phyloP scores from a whole-genome alignment of 2,329 filamentous ascomycete genomes.

The Falciphora oryzae region DNA sequence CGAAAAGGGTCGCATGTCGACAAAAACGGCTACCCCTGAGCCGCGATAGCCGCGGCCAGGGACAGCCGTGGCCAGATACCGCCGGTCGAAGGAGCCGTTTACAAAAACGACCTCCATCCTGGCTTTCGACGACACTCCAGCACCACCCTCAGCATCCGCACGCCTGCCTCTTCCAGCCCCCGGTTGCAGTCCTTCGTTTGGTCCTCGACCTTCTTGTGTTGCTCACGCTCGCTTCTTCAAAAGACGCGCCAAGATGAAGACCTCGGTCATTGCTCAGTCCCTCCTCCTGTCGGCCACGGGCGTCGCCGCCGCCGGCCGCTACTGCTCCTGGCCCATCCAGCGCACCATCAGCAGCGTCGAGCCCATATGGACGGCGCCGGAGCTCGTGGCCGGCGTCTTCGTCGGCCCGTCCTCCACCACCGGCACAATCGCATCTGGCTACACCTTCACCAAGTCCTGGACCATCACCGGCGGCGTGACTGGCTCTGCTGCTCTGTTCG shows the following conservation, averaged over 20 bases:
- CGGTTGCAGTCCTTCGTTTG: slow-evolving; percentile 2
- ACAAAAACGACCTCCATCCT: not conserved
- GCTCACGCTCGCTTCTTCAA: not conserved
- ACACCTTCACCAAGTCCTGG: slow-evolving; percentile 5
- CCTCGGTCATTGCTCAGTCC: not conserved
- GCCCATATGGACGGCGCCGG: slow-evolving; percentile 1
- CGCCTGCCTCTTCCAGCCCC: not conserved
- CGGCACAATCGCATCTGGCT: not conserved
- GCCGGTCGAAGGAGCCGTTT: not conserved
- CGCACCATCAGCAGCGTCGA: slow-evolving; percentile 2
- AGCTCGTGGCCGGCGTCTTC: slow-evolving; percentile 2
- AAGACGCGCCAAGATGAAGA: not conserved
- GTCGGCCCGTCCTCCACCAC: slow-evolving; percentile 7
- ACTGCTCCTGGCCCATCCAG: slow-evolving; percentile 3
- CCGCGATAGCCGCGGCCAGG: not conserved
- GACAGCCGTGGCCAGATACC: not conserved
- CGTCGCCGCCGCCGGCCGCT: slow-evolving; percentile 5
- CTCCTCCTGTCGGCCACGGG: slow-evolving; percentile 1
- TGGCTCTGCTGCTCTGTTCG: not conserved
- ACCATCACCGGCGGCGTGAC: slow-evolving; percentile 6
- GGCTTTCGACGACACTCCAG: not conserved
- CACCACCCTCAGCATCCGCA: slow-evolving; percentile 1
- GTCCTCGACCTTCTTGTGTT: not conserved
- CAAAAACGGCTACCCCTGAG: not conserved
- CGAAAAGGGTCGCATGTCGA: too few species aligned